Evolutionary conservation across 495 filamentous ascomycete genomes (phyloP).

Genomic region (Penicillium taxi): DNA sequence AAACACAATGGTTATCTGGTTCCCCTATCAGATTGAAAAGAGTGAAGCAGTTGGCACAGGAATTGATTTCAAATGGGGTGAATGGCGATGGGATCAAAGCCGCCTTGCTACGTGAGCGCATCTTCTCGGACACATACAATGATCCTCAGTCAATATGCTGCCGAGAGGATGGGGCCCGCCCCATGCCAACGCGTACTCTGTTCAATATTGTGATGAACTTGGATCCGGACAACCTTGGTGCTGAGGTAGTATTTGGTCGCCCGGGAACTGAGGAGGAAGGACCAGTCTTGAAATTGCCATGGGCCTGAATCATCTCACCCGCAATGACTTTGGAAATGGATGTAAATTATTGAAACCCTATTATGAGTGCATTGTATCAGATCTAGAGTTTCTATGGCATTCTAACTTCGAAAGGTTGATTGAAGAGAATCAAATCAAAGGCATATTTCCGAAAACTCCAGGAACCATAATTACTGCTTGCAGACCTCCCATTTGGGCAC

Average conservation of each 20-base stretch:
- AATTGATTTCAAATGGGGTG: slow-evolving; percentile 19
- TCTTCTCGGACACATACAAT: slow-evolving; percentile 33
- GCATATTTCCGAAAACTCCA: too few species aligned
- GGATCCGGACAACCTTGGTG: slow-evolving; percentile 14
- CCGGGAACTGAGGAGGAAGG: slow-evolving; percentile 24
- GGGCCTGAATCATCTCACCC: too few species aligned
- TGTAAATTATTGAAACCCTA: too few species aligned
- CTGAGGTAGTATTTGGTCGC: slow-evolving; percentile 28
- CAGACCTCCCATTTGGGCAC: too few species aligned
- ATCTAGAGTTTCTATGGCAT: too few species aligned
- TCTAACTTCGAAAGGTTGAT: too few species aligned
- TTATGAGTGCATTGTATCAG: too few species aligned
- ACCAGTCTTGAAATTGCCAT: slow-evolving; percentile 24
- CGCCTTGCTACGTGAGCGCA: slow-evolving; percentile 16
- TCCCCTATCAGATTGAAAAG: slow-evolving; percentile 43
- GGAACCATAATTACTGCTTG: too few species aligned
- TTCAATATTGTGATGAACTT: slow-evolving; percentile 38
- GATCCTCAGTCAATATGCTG: slow-evolving; percentile 29
- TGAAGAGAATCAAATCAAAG: too few species aligned
- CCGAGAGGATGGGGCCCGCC: slow-evolving; percentile 15
- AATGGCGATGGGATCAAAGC: slow-evolving; percentile 16
- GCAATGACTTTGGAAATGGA: too few species aligned
- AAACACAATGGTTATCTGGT: slow-evolving; percentile 48
- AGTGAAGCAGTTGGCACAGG: slow-evolving; percentile 31
- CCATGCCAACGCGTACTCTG: slow-evolving; percentile 17